A percentile compares a stretch with the other conserved stretches of the same genome.
phyloP scores from a whole-genome alignment of 1,284 basidiomycete genomes.

The Entoloma clypeatum region DNA sequence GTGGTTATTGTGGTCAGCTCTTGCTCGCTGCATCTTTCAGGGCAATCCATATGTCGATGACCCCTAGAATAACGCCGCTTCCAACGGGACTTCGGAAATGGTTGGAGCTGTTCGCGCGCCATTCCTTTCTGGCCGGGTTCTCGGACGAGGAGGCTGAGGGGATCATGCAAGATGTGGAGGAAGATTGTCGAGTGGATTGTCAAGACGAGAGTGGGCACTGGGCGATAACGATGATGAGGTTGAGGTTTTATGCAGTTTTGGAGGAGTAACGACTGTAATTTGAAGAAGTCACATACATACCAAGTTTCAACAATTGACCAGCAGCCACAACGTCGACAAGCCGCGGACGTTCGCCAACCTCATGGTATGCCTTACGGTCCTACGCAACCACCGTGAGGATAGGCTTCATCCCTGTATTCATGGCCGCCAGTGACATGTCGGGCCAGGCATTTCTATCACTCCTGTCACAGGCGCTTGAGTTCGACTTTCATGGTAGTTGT shows the following conservation, averaged over 20 bases:
- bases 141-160: slow-evolving; percentile 49
- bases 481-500: too few species aligned
- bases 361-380: too few species aligned
- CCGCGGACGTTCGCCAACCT: too few species aligned
- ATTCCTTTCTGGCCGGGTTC: slow-evolving; percentile 51
- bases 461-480: too few species aligned
- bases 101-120: slow-evolving; percentile 64
- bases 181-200: slow-evolving; percentile 57
- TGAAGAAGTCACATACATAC: too few species aligned
- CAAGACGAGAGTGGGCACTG: slow-evolving; percentile 56
- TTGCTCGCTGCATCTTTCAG: slow-evolving; percentile 54
- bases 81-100: slow-evolving; percentile 61
- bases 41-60: slow-evolving; percentile 52
- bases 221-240: slow-evolving; percentile 69
- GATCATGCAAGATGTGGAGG: slow-evolving; percentile 65
- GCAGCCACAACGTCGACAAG: too few species aligned
- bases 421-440: too few species aligned
- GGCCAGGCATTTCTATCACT: too few species aligned
- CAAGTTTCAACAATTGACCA: too few species aligned
- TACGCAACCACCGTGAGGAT: too few species aligned
- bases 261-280: too few species aligned
- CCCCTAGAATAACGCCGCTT: slow-evolving; percentile 69
- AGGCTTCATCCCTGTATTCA: too few species aligned
- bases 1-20: slow-evolving; percentile 47
- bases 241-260: slow-evolving; percentile 51